A percentile compares a stretch with the other conserved stretches of the same genome.
Evolutionary conservation across 768 basidiomycete genomes (phyloP).

Genomic region (Aureoboletus auriporus): DNA sequence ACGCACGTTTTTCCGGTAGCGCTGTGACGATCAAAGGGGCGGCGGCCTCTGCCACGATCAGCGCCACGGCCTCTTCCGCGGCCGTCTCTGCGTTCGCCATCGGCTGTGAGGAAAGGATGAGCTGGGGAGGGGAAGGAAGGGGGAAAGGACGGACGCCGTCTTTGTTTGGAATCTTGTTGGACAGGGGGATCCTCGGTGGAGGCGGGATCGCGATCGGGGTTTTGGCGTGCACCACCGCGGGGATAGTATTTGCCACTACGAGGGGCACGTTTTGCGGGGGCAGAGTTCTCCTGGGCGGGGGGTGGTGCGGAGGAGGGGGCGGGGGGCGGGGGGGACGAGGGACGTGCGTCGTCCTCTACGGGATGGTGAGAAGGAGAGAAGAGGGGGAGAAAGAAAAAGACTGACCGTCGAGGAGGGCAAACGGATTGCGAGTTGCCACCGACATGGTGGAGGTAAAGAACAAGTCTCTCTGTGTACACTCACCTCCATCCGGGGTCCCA

Average conservation of each 20-base stretch:
- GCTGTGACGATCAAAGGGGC: constrained; percentile 83
- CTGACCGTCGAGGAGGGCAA: constrained; percentile 77
- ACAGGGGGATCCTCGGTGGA: constrained; percentile 34
- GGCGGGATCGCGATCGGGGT: constrained; percentile 37
- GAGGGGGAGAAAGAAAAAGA: constrained; percentile 15
- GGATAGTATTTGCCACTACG: constrained; percentile 68
- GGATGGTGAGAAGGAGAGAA: background rate
- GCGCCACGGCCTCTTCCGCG: constrained; percentile 43
- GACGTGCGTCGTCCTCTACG: constrained; percentile 45
- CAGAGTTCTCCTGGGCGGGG: constrained; percentile 30
- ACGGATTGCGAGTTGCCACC: constrained; percentile 87
- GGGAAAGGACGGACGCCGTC: constrained; percentile 24
- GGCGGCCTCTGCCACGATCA: constrained; percentile 60
- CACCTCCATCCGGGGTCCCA: constrained; percentile 40
- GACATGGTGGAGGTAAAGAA: constrained; percentile 50
- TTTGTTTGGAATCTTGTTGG: constrained; percentile 31
- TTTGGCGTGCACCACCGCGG: constrained; percentile 53
- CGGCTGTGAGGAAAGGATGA: constrained; percentile 25
- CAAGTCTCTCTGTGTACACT: background rate
- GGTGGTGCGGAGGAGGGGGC: constrained; percentile 22
- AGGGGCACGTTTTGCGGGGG: constrained; percentile 49
- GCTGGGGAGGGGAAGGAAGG: background rate
- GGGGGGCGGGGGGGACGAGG: constrained; percentile 35
- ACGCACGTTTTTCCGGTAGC: constrained; percentile 79
- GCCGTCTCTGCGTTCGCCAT: constrained; percentile 43